Percentiles rank a stretch among this genome's conserved stretches.
Conservation (phyloP, 2,329 filamentous ascomycete genomes). For the Orbilia oligospora region DNA sequence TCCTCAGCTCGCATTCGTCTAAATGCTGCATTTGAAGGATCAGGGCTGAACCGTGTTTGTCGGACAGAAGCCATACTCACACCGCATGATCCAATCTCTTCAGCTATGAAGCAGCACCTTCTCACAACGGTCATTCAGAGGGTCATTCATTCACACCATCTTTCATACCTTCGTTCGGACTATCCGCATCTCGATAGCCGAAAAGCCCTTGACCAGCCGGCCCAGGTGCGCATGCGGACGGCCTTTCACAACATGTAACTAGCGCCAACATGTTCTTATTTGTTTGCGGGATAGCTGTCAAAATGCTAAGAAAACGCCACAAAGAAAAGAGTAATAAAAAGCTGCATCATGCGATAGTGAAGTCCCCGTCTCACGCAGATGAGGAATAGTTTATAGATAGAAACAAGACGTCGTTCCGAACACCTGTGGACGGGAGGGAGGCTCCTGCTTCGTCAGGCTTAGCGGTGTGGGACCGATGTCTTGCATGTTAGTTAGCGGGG, state of each 20-base stretch:
- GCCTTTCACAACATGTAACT: background rate
- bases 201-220: background rate
- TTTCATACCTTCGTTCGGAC: background rate
- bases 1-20: conserved; percentile 19
- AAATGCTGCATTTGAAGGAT: conserved; percentile 5
- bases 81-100: conserved; percentile 30
- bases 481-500: conserved; percentile 14
- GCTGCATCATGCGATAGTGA: conserved; percentile 42
- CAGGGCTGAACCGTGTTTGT: conserved; percentile 13
- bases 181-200: conserved; percentile 23
- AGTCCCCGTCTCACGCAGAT: conserved; percentile 42
- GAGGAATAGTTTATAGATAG: conserved; percentile 41
- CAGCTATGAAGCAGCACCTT: conserved; percentile 28
- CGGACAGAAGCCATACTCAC: conserved; percentile 1
- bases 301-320: conserved; percentile 30
- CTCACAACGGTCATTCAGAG: conserved; percentile 34
- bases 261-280: background rate
- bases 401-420: conserved; percentile 29
- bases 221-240: background rate
- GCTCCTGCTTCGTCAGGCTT: conserved; percentile 54
- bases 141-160: background rate
- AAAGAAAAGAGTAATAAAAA: background rate
- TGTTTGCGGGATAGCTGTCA: conserved; percentile 1
- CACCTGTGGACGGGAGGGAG: background rate
- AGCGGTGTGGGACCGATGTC: conserved; percentile 24